These are phyloP conservation scores for Hysterium pulicare DNA, from an alignment of 2,329 filamentous ascomycete genomes.

Conservation along the genomic window DNA sequence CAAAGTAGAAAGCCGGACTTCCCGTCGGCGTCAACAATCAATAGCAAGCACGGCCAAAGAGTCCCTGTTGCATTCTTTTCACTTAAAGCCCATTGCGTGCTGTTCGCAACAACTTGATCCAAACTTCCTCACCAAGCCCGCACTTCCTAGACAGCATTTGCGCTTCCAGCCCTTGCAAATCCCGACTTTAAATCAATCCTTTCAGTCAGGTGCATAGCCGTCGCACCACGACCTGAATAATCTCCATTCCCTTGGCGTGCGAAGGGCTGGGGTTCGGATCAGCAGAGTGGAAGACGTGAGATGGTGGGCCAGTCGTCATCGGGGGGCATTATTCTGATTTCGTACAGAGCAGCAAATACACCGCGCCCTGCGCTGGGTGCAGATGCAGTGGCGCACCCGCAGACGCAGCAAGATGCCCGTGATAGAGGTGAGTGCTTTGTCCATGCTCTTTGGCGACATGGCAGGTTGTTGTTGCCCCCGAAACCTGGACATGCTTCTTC, in stretches of 20 bases:
- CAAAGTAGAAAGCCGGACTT: not conserved
- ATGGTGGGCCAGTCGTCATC: not conserved
- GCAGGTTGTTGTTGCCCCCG: not conserved
- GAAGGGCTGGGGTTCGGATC: slow-evolving; percentile 1
- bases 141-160: too few species aligned
- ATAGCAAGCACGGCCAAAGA: too few species aligned
- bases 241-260: not conserved
- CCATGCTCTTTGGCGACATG: not conserved
- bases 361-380: too few species aligned
- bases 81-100: too few species aligned
- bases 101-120: too few species aligned
- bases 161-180: too few species aligned
- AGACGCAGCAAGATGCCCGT: slow-evolving; percentile 22
- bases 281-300: not conserved
- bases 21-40: slow-evolving; percentile 1
- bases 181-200: too few species aligned
- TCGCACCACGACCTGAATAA: not conserved
- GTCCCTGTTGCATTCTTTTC: too few species aligned
- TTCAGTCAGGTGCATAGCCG: slow-evolving; percentile 2
- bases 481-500: too few species aligned
- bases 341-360: too few species aligned
- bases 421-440: slow-evolving; percentile 29
- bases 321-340: too few species aligned
- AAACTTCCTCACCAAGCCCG: too few species aligned
- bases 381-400: slow-evolving; percentile 17